A percentile compares a stretch with the other conserved stretches of the same genome.
phyloP scores from a whole-genome alignment of 129 eudicot species.

The Lactuca sativa region DNA sequence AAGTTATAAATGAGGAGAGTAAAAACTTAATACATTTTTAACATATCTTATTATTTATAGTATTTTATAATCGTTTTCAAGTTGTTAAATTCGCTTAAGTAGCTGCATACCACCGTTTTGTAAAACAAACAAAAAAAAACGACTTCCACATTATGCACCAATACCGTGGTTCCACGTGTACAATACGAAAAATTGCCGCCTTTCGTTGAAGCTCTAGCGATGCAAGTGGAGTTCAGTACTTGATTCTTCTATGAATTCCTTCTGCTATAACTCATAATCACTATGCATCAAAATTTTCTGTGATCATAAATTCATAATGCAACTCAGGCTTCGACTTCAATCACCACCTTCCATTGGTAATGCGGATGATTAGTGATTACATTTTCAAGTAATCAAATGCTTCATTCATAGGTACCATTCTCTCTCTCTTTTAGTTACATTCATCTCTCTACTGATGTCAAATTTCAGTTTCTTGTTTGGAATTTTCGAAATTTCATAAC shows the following conservation, averaged over 20 bases:
- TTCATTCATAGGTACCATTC: neutral
- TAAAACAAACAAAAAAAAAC: neutral
- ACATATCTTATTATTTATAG: too few relatives aligned
- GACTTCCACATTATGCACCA: neutral
- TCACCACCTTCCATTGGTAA: neutral
- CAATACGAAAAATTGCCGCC: conserved; percentile 15
- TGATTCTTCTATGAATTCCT: neutral
- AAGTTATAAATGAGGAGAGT: too few relatives aligned
- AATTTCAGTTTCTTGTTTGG: neutral
- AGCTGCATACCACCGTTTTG: too few relatives aligned
- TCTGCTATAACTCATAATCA: conserved; percentile 12
- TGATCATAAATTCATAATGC: neutral
- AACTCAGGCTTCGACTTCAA: neutral
- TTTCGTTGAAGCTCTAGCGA: neutral
- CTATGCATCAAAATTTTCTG: neutral
- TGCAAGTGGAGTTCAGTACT: neutral
- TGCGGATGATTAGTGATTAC: neutral
- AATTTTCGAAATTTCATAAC: too few relatives aligned
- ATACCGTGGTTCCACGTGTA: conserved; percentile 9
- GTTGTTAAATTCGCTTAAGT: neutral
- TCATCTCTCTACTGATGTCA: neutral
- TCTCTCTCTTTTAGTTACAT: neutral
- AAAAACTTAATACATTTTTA: too few relatives aligned
- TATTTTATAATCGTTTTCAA: too few relatives aligned
- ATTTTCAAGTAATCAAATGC: neutral